These are phyloP conservation scores for Saussurea involucrata DNA, from an alignment of 129 eudicot species.

Conservation along the genomic window DNA sequence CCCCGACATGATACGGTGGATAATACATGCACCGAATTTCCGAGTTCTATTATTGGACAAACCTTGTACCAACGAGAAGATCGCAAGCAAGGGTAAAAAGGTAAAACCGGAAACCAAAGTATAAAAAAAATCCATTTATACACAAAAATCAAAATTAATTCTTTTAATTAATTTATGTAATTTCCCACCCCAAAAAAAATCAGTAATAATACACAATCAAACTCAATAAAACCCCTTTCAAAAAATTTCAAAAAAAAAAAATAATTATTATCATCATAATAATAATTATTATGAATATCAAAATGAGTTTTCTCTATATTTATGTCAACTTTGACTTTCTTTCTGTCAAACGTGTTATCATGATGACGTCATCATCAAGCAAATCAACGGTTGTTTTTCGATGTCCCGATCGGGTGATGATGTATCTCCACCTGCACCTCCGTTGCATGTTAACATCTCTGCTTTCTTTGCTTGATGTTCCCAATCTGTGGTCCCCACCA, in stretches of 20 bases:
- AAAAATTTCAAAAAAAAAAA: neutral
- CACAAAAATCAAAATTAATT: neutral
- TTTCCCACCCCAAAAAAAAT: slow-evolving; percentile 15
- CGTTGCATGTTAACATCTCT: slow-evolving; percentile 51
- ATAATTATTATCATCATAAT: neutral
- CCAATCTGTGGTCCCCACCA: slow-evolving; percentile 74
- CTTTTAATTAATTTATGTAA: slow-evolving; percentile 7
- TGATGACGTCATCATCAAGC: slow-evolving; percentile 44
- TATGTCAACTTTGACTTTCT: slow-evolving; percentile 22
- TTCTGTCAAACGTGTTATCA: slow-evolving; percentile 18
- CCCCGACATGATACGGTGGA: neutral
- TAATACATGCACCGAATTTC: neutral
- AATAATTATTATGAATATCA: slow-evolving; percentile 7
- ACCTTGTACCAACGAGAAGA: neutral
- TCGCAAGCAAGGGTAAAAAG: neutral
- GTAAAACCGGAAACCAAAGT: neutral
- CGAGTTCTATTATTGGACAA: slow-evolving; percentile 1
- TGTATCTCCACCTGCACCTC: slow-evolving; percentile 30
- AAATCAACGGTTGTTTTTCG: slow-evolving; percentile 55
- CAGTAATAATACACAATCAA: slow-evolving; percentile 25
- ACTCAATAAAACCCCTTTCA: slow-evolving; percentile 6
- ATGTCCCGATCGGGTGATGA: slow-evolving; percentile 26
- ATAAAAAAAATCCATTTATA: slow-evolving; percentile 21
- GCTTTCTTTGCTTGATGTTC: slow-evolving; percentile 59
- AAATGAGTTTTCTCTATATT: slow-evolving; percentile 19